These are phyloP conservation scores for Metschnikowia hibisci DNA, from an alignment of 805 yeast species.

Conservation along the genomic window DNA sequence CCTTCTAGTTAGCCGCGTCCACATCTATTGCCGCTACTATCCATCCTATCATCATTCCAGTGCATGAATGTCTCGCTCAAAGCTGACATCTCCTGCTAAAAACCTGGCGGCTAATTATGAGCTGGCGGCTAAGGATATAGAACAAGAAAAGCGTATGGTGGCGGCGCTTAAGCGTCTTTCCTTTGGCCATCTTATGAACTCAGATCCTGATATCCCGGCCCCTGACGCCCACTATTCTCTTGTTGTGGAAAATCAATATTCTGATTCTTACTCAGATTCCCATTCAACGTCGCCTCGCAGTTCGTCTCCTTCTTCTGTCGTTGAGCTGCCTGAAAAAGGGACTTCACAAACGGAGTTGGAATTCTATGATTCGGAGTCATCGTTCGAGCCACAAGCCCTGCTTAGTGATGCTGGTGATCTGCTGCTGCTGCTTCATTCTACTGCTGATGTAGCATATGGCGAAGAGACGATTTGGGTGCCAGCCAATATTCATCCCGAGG, in stretches of 20 bases:
- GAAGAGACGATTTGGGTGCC: constrained; percentile 84
- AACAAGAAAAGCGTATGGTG: constrained; percentile 69
- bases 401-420: not conserved
- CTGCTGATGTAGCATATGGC: constrained; percentile 5
- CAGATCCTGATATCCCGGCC: constrained; percentile 70
- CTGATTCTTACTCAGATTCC: constrained; percentile 5
- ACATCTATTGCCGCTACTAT: no score
- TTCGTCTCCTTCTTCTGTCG: not conserved
- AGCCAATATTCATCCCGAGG: constrained; percentile 87
- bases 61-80: constrained; percentile 6
- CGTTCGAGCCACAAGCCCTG: constrained; percentile 1
- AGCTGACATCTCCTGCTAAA: constrained; percentile 13
- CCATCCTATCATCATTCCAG: not conserved
- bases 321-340: not conserved
- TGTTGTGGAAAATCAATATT: constrained; percentile 8
- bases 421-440: not conserved
- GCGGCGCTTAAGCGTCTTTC: constrained; percentile 70
- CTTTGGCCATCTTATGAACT: constrained; percentile 55
- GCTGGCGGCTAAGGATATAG: constrained; percentile 70
- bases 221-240: constrained; percentile 21
- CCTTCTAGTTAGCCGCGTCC: no score
- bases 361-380: not conserved
- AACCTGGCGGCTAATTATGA: constrained; percentile 24
- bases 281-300: not conserved
- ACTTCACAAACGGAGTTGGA: not conserved